These are phyloP conservation scores for Triangularia setosa DNA, from an alignment of 2,329 filamentous ascomycete genomes.

Conservation along the genomic window DNA sequence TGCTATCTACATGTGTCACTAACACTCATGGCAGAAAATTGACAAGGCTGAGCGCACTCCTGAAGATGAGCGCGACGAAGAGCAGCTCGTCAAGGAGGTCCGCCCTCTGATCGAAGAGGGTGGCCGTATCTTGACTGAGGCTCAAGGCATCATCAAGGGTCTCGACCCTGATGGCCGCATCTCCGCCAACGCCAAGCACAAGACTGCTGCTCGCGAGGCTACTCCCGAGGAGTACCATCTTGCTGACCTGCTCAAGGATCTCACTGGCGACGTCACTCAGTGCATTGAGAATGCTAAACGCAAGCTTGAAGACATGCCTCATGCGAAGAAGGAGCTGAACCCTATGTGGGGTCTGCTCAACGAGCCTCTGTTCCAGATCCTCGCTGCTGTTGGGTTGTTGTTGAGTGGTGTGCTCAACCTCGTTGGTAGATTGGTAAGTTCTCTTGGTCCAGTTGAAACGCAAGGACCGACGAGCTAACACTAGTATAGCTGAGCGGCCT, in stretches of 20 bases:
- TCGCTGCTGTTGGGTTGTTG: slow-evolving; percentile 80
- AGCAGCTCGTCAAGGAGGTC: slow-evolving; percentile 80
- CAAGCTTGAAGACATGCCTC: slow-evolving; percentile 87
- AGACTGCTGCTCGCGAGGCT: slow-evolving; percentile 69
- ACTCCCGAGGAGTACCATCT: slow-evolving; percentile 80
- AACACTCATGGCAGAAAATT: slow-evolving; percentile 57
- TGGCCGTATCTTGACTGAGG: slow-evolving; percentile 74
- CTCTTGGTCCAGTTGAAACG: neutral
- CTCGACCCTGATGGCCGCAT: slow-evolving; percentile 88
- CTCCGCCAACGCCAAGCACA: slow-evolving; percentile 78
- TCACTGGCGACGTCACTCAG: slow-evolving; percentile 74
- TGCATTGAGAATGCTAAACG: slow-evolving; percentile 86
- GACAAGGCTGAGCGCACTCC: slow-evolving; percentile 75
- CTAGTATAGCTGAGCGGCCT: slow-evolving; percentile 62
- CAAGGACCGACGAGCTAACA: neutral
- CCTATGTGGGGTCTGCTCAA: slow-evolving; percentile 79
- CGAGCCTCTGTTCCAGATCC: slow-evolving; percentile 88
- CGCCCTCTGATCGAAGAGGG: slow-evolving; percentile 87
- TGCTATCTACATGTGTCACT: slow-evolving; percentile 4
- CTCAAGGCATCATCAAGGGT: slow-evolving; percentile 80
- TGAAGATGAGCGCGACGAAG: slow-evolving; percentile 85
- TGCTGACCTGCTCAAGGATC: slow-evolving; percentile 79
- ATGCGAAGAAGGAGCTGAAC: slow-evolving; percentile 92
- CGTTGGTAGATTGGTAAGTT: slow-evolving; percentile 65
- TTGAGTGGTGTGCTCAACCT: slow-evolving; percentile 79